Conservation (phyloP, 345 rosid species). For the Capsella bursapastoris region DNA sequence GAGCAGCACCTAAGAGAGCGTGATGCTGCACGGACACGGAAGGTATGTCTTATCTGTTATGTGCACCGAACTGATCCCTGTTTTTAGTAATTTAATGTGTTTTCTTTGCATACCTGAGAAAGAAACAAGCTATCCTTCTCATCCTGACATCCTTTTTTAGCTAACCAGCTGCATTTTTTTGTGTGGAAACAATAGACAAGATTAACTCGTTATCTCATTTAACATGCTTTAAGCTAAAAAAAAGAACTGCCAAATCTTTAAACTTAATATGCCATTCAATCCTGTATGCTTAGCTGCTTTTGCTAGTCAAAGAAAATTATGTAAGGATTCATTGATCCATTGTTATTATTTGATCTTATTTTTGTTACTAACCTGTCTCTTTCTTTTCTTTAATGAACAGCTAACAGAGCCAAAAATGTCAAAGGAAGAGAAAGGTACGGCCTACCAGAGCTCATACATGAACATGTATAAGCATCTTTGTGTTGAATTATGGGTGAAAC, state of each 20-base stretch:
- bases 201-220: neutral
- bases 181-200: neutral
- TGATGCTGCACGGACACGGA: slow-evolving; percentile 71
- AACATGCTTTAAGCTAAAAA: neutral
- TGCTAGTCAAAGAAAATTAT: neutral
- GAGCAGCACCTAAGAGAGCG: slow-evolving; percentile 74
- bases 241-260: neutral
- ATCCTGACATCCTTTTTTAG: slow-evolving; percentile 1
- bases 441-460: slow-evolving; percentile 24
- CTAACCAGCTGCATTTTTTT: neutral
- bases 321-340: neutral
- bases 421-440: slow-evolving; percentile 71
- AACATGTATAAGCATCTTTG: neutral
- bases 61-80: neutral
- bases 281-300: neutral
- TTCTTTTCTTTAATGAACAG: slow-evolving; percentile 48
- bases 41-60: slow-evolving; percentile 48
- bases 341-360: neutral
- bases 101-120: neutral
- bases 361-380: slow-evolving; percentile 32
- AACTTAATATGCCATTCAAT: neutral
- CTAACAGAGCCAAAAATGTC: slow-evolving; percentile 68
- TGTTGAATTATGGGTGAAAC: neutral
- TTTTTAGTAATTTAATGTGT: neutral
- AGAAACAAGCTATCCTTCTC: neutral